A percentile compares a stretch with the other conserved stretches of the same genome.
These are phyloP conservation scores for Pseudopithomyces chartarum DNA, from an alignment of 2,329 filamentous ascomycete species.

Conservation along the genomic window DNA sequence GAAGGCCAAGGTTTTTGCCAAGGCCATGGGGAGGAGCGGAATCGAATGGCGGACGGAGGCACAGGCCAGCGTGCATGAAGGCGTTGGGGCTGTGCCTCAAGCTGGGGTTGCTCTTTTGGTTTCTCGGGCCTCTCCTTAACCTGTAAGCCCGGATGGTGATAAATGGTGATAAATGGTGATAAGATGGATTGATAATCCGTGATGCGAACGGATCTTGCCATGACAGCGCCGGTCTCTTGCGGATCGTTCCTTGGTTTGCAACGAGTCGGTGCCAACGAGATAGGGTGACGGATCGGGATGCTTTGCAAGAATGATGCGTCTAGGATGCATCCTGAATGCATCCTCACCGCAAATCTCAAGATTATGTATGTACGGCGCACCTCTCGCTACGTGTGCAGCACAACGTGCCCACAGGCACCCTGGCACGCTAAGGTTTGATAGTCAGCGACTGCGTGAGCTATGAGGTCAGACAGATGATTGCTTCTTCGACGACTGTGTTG, in stretches of 20 bases:
- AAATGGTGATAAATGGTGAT: too few relatives aligned
- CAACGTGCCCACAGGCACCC: neutral
- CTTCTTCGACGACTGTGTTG: neutral
- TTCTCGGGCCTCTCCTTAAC: neutral
- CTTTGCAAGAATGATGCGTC: neutral
- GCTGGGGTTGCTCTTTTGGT: neutral
- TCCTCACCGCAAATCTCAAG: constrained; percentile 2
- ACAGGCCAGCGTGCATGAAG: neutral
- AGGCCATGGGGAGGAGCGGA: constrained; percentile 7
- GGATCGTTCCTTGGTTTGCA: neutral
- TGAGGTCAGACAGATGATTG: neutral
- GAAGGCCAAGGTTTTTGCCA: neutral
- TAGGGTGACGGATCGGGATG: neutral
- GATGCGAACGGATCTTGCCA: too few relatives aligned
- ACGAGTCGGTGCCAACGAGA: neutral
- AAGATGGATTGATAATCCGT: neutral
- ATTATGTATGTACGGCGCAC: too few relatives aligned
- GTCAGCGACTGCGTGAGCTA: neutral
- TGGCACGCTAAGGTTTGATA: neutral
- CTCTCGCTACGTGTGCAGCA: neutral
- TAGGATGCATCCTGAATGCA: neutral
- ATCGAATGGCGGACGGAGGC: constrained; percentile 5
- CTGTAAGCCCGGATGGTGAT: neutral
- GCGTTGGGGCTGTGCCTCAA: constrained; percentile 5
- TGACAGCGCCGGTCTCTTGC: neutral